phyloP scores from a whole-genome alignment of 352 stramenopile species.

The Globisporangium emineosum region DNA sequence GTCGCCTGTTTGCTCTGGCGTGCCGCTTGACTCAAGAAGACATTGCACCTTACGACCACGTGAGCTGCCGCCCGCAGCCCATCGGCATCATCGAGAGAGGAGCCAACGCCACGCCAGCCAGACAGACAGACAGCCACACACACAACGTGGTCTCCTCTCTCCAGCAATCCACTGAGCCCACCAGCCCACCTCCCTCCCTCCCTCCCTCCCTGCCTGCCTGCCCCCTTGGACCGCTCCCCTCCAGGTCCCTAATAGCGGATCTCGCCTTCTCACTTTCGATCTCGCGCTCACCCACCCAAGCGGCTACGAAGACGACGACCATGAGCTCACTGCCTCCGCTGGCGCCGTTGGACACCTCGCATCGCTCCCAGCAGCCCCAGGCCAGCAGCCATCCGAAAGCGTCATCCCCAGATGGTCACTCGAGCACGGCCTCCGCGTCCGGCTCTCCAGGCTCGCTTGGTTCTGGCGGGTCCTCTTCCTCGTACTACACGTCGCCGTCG shows the following conservation, averaged over 20 bases:
- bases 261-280: slow-evolving; percentile 2
- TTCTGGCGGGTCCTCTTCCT: neutral
- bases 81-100: neutral
- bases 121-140: neutral
- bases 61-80: neutral
- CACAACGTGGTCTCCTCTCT: too few relatives aligned
- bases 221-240: neutral
- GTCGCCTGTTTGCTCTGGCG: neutral
- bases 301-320: neutral
- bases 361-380: neutral
- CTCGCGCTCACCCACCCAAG: neutral
- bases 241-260: neutral
- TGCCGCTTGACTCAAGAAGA: neutral
- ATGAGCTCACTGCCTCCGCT: slow-evolving; percentile 7
- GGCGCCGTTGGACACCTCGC: neutral
- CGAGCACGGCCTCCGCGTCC: neutral
- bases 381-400: neutral
- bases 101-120: slow-evolving; percentile 2
- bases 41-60: slow-evolving; percentile 2
- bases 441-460: neutral
- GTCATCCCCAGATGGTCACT: neutral
- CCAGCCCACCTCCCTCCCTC: neutral
- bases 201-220: neutral
- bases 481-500: neutral
- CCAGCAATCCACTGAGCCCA: too few relatives aligned